phyloP scores from a whole-genome alignment of 2,329 filamentous ascomycete species.

The Thelonectria olida region DNA sequence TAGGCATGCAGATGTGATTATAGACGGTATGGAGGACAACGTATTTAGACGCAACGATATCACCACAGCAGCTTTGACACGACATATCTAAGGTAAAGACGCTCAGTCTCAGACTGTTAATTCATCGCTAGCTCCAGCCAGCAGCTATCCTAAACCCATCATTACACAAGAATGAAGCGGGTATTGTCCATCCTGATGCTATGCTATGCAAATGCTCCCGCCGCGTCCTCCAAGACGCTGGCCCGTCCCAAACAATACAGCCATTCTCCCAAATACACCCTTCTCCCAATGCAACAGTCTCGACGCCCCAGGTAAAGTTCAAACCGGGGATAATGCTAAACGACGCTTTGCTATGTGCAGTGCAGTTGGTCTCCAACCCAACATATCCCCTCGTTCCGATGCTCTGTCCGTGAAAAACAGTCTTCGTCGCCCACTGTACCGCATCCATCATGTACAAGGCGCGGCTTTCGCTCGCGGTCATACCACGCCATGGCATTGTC shows the following conservation, averaged over 20 bases:
- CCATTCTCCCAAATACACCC: too few species aligned
- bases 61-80: neutral
- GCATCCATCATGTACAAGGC: slow-evolving; percentile 10
- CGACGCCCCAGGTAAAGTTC: neutral
- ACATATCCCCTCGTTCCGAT: neutral
- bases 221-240: slow-evolving; percentile 3
- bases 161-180: slow-evolving; percentile 17
- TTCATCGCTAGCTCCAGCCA: neutral
- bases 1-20: too few species aligned
- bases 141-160: neutral
- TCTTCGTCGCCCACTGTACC: slow-evolving; percentile 10
- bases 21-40: neutral
- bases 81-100: neutral
- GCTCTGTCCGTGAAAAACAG: slow-evolving; percentile 16
- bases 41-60: neutral
- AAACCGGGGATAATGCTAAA: neutral
- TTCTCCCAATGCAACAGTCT: too few species aligned
- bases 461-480: slow-evolving; percentile 8
- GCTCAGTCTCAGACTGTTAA: neutral
- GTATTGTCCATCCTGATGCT: slow-evolving; percentile 29
- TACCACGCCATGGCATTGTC: slow-evolving; percentile 3
- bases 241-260: neutral
- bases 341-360: slow-evolving; percentile 7
- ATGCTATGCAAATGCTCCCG: slow-evolving; percentile 36
- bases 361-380: neutral